Evolutionary conservation across 208 protist genomes (phyloP).

Genomic region (Kentomonas sorsogonicus): DNA sequence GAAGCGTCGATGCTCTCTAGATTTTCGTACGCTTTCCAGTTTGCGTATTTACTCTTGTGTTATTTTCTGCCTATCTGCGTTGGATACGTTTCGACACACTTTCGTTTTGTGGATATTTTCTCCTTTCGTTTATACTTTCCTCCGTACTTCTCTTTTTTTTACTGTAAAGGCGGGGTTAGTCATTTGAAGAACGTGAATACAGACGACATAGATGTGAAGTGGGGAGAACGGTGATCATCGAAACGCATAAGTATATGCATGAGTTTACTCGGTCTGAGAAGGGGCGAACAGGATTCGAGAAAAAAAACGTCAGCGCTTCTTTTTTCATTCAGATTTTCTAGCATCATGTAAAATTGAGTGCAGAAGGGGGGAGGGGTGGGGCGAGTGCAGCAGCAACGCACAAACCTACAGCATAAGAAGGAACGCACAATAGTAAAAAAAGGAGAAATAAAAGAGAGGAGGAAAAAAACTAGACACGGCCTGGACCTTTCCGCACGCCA

Average conservation of each 20-base stretch:
- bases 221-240: too few relatives aligned
- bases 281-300: too few relatives aligned
- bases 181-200: too few relatives aligned
- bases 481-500: too few relatives aligned
- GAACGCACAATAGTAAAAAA: not conserved
- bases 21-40: too few relatives aligned
- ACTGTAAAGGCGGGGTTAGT: constrained; percentile 37
- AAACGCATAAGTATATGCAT: too few relatives aligned
- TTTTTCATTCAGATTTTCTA: constrained; percentile 16
- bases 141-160: constrained; percentile 12
- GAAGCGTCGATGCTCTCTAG: too few relatives aligned
- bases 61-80: constrained; percentile 7
- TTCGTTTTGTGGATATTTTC: not conserved
- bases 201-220: too few relatives aligned
- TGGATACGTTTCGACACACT: not conserved
- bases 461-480: too few relatives aligned
- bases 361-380: too few relatives aligned
- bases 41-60: not conserved
- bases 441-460: not conserved
- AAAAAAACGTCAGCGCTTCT: too few relatives aligned
- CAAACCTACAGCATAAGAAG: not conserved
- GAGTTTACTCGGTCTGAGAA: too few relatives aligned
- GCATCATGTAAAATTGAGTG: not conserved
- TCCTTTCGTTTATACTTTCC: constrained; percentile 12
- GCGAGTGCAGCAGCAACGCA: not conserved